Base-by-base conservation (phyloP, 2,329 filamentous ascomycete genomes). In the Zalaria obscura region DNA sequence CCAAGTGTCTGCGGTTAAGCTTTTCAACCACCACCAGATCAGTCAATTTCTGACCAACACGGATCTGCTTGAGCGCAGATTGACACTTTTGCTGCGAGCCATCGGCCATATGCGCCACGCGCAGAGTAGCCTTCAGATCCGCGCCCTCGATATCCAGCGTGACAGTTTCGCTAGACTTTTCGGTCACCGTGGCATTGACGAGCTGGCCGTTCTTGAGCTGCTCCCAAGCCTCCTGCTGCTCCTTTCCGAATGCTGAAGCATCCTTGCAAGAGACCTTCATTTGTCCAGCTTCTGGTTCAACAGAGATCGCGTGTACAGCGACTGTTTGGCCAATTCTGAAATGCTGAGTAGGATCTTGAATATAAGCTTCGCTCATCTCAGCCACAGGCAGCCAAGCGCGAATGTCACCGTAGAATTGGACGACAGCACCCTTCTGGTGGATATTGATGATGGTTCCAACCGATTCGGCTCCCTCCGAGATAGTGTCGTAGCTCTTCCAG, bases 341-440 rank as follows among this genome's bases (percentile, higher is more conserved):
- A 62, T 96, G 88, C 54, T 93, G 79, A 36, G 75, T 76, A 4
- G 91, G 87, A 54, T 95, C 83, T 50, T 82, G 76, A 54, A 98
- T 95, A 56, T 82, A 95, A 7, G 88, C 87, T 59, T 98, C 91
- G 58, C 91, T 96, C 91, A 98, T 98, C 62, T 98, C 89, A 1
- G 84, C 84, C 1, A 93, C 80, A 2, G 91, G 91, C 41, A 98
- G 70, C 66, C 93, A 98, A 5, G 83, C 93, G 49, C 78, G 76
- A 18, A 98, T 69, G 5, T 70, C 65, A 11, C 86, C 86, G 54
- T 93, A 98, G 62, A 96, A 98, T 56, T 93, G 86, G 40, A 98
- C 82, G 11, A 89, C 76, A 7, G 91, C 91, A 45, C 91, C 91
- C 40, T 77, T 76, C 3, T 74, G 64, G 43, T 86, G 69, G 7